These are phyloP conservation scores for Gossypium davidsonii DNA, from an alignment of 441 rosid genomes.

Conservation along the genomic window DNA sequence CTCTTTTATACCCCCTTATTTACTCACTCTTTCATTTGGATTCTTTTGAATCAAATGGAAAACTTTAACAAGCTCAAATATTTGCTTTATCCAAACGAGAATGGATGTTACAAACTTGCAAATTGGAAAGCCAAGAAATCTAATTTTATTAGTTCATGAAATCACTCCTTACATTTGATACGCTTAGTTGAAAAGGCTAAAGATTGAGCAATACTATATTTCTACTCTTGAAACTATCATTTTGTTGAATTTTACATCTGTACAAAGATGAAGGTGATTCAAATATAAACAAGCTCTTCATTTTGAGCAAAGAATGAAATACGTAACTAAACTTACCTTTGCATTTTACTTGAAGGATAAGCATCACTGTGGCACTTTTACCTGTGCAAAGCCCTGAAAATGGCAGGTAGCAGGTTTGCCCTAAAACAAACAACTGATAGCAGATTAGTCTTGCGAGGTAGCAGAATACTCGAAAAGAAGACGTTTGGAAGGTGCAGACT, in stretches of 20 bases:
- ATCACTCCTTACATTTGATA: neutral
- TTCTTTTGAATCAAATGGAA: neutral
- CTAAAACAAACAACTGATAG: slow-evolving; percentile 6
- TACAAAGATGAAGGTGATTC: slow-evolving; percentile 8
- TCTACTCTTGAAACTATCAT: neutral
- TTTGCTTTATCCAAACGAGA: too few relatives aligned
- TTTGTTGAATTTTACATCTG: slow-evolving; percentile 5
- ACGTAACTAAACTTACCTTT: slow-evolving; percentile 5
- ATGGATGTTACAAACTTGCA: neutral
- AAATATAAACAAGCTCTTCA: slow-evolving; percentile 24
- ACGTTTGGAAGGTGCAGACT: slow-evolving; percentile 84
- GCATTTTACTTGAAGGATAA: neutral
- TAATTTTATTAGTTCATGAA: neutral
- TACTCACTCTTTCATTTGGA: neutral
- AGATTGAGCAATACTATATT: neutral
- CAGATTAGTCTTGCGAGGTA: slow-evolving; percentile 66
- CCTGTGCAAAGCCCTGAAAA: slow-evolving; percentile 15
- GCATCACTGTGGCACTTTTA: neutral
- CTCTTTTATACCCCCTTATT: neutral
- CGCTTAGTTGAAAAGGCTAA: neutral
- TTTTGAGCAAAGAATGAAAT: slow-evolving; percentile 35
- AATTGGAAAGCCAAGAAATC: neutral
- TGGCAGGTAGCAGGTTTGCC: neutral
- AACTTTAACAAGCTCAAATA: neutral
- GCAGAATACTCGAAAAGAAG: slow-evolving; percentile 91